Evolutionary conservation across 1,139 yeast genomes (phyloP).

Genomic region (Yamadazyma epiphylla): DNA sequence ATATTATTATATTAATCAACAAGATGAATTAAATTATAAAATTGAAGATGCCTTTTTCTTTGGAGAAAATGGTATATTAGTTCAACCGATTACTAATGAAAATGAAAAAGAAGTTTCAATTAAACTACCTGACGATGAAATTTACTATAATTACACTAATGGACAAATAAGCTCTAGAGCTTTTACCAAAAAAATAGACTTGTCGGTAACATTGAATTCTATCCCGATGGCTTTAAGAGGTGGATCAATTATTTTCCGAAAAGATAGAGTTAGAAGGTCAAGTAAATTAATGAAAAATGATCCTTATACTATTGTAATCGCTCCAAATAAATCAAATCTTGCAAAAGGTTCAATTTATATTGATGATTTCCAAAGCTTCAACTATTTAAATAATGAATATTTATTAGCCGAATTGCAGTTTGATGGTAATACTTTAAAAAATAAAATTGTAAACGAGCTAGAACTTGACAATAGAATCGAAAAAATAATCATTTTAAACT

Average conservation of each 20-base stretch:
- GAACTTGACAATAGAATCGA: constrained; percentile 43
- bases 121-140: constrained; percentile 60
- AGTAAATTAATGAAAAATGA: constrained; percentile 72
- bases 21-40: constrained; percentile 43
- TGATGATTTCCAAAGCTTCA: constrained; percentile 81
- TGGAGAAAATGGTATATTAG: constrained; percentile 70
- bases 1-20: constrained; percentile 62
- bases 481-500: constrained; percentile 54
- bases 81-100: constrained; percentile 75
- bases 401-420: constrained; percentile 34
- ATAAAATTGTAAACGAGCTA: constrained; percentile 9
- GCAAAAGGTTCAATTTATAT: constrained; percentile 61
- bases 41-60: constrained; percentile 84
- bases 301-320: constrained; percentile 77
- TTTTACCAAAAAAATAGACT: constrained; percentile 5
- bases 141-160: constrained; percentile 56
- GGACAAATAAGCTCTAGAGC: constrained; percentile 18
- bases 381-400: constrained; percentile 49
- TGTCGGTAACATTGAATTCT: constrained; percentile 48
- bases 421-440: constrained; percentile 7
- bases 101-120: constrained; percentile 43
- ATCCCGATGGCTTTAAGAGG: constrained; percentile 77
- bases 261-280: constrained; percentile 78
- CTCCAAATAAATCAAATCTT: constrained; percentile 44
- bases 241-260: constrained; percentile 67